Conservation (phyloP, 2,329 filamentous ascomycete genomes). For the Zalaria sp. region DNA sequence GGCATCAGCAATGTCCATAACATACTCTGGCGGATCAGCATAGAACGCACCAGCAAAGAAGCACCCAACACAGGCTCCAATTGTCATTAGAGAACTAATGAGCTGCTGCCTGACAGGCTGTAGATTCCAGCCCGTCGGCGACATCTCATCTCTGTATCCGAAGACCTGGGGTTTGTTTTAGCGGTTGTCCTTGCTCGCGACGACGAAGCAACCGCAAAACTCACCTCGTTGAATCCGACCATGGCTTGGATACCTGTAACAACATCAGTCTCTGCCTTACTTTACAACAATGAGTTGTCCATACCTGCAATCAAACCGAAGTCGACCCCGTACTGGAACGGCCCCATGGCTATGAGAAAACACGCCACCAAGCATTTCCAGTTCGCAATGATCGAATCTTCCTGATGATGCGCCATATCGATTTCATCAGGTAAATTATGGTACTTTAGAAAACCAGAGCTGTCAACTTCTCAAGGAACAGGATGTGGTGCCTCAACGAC, state of each 20-base stretch:
- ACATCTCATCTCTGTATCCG: constrained; percentile 14
- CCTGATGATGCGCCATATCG: neutral
- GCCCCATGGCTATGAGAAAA: constrained; percentile 32
- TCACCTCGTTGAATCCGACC: constrained; percentile 32
- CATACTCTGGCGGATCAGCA: constrained; percentile 19
- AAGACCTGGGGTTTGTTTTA: constrained; percentile 21
- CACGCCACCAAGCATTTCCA: constrained; percentile 27
- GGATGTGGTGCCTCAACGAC: too few species aligned
- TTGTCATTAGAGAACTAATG: constrained; percentile 31
- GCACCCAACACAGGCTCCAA: constrained; percentile 30
- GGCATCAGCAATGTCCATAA: too few species aligned
- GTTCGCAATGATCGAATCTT: constrained; percentile 12
- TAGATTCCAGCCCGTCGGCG: constrained; percentile 19
- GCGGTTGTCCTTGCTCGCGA: neutral
- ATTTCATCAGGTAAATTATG: too few species aligned
- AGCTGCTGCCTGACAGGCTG: constrained; percentile 26
- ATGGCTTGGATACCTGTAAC: constrained; percentile 32
- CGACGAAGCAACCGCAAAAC: neutral
- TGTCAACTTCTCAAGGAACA: too few species aligned
- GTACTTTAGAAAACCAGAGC: too few species aligned
- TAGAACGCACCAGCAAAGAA: constrained; percentile 24
- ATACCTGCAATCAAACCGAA: constrained; percentile 37
- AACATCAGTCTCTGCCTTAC: too few species aligned
- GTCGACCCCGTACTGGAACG: constrained; percentile 39
- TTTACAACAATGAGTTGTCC: too few species aligned